phyloP scores from a whole-genome alignment of 2,329 filamentous ascomycete species.

The Xylariaceae sp. region DNA sequence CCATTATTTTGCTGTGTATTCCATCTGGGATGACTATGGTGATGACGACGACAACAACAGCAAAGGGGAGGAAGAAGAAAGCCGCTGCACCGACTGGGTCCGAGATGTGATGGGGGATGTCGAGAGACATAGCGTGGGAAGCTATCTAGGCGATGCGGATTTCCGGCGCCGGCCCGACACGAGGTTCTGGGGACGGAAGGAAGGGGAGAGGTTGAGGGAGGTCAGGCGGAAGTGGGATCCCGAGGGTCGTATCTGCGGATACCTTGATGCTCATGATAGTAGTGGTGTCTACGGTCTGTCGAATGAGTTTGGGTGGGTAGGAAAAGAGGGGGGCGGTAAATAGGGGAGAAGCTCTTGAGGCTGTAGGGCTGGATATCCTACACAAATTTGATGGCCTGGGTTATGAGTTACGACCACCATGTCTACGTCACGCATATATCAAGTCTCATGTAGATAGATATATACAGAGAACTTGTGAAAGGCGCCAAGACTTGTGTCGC shows the following conservation, averaged over 20 bases:
- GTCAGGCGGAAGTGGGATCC: constrained; percentile 41
- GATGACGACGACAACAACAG: constrained; percentile 40
- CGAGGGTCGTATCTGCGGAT: constrained; percentile 37
- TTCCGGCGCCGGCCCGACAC: constrained; percentile 43
- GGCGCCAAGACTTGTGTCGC: too few species aligned
- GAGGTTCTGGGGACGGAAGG: constrained; percentile 42
- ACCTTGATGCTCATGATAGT: constrained; percentile 39
- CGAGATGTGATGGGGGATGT: constrained; percentile 35
- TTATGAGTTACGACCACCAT: too few species aligned
- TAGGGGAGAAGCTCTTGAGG: too few species aligned
- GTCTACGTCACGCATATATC: too few species aligned
- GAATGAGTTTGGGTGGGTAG: constrained; percentile 39
- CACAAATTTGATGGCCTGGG: too few species aligned
- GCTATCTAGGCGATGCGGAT: constrained; percentile 51
- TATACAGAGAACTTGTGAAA: too few species aligned
- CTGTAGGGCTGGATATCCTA: too few species aligned
- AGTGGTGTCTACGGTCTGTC: constrained; percentile 37
- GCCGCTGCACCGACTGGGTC: constrained; percentile 39
- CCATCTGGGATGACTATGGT: constrained; percentile 43
- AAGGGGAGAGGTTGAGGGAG: constrained; percentile 37
- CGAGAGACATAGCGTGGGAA: constrained; percentile 38
- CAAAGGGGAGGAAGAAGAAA: constrained; percentile 27
- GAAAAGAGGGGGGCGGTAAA: too few species aligned
- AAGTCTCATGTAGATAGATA: too few species aligned
- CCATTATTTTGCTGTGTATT: constrained; percentile 51